Base-by-base conservation (phyloP, 1,284 basidiomycete species). In the Melampsora larici-populina region DNA sequence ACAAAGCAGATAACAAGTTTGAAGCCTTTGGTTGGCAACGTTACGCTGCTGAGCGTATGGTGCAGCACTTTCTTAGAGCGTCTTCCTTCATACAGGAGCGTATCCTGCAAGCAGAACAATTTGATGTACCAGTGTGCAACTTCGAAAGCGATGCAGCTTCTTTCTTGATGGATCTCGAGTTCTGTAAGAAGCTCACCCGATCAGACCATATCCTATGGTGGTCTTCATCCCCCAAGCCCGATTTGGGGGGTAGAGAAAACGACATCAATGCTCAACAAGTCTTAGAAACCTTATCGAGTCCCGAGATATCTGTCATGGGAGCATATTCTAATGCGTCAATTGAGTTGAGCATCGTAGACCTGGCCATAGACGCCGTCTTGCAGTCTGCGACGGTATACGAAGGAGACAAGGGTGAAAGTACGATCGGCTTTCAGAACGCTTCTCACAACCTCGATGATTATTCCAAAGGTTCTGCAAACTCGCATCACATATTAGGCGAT, bases 181-280 rank as follows among this genome's bases (percentile, higher is more conserved):
- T 97, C 82, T 92, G 96, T 0, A 89, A 95, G 6, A 89, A 92
- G 29, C 86, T 99, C 64, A 86, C 90, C 70, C 89, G 90, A 75
- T 92, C 97, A 80, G 97, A 99, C 82, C 90, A 93, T 84, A 86
- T 98, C 1, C 86, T 99, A 1, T 99, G 97, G 97, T 99, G 97
- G 97, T 96, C 96, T 3, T 88, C 91, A 0, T 89, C 90, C 4
- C 89, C 92, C 48, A 88, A 88, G n/a, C 95, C 97, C 3, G 97
- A 99, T 84, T 87, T 99, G 0, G 97, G 97, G 60, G 97, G 97
- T 1, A 88, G 91, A 67, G 94, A 99, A 83, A 89, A 93, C 69
- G 97, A 99, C 83, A 79, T 80, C 31, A 81, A 83, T 70, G 73
- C 82, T 1, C 72, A 80, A 15, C 79, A 80, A 40, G 79, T 81